phyloP scores from a whole-genome alignment of 164 flowering plant genomes.

The Sedum album region DNA sequence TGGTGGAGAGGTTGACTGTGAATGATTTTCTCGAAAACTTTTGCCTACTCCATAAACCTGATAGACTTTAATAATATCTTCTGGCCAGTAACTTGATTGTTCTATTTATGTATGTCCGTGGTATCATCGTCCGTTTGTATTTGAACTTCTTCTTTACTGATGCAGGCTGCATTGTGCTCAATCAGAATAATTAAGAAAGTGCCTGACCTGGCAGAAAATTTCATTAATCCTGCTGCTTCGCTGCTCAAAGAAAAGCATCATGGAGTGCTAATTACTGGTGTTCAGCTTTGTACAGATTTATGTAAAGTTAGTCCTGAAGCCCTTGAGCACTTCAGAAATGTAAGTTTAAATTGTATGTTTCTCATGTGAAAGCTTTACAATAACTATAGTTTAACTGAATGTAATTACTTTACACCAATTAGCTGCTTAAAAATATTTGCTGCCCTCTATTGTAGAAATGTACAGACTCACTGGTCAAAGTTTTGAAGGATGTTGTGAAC shows the following conservation, averaged over 20 bases:
- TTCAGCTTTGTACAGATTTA: slow-evolving; percentile 90
- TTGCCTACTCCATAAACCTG: not conserved
- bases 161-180: slow-evolving; percentile 90
- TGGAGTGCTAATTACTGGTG: slow-evolving; percentile 81
- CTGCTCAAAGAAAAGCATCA: slow-evolving; percentile 96
- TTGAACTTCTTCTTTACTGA: slow-evolving; percentile 6
- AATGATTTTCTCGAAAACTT: not conserved
- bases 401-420: no score
- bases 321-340: slow-evolving; percentile 84
- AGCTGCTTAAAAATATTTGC: not conserved
- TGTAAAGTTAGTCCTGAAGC: slow-evolving; percentile 89
- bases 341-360: slow-evolving; percentile 16
- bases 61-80: not conserved
- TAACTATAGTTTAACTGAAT: not conserved
- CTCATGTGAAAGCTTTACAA: not conserved
- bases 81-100: no score
- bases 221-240: slow-evolving; percentile 68
- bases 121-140: not conserved
- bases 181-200: slow-evolving; percentile 93
- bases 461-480: not conserved
- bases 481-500: not conserved
- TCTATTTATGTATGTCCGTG: not conserved
- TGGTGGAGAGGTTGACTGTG: not conserved
- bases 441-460: not conserved
- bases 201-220: slow-evolving; percentile 95